phyloP scores from a whole-genome alignment of 192 early-diverging fungal species.

The Coemansia sp. region DNA sequence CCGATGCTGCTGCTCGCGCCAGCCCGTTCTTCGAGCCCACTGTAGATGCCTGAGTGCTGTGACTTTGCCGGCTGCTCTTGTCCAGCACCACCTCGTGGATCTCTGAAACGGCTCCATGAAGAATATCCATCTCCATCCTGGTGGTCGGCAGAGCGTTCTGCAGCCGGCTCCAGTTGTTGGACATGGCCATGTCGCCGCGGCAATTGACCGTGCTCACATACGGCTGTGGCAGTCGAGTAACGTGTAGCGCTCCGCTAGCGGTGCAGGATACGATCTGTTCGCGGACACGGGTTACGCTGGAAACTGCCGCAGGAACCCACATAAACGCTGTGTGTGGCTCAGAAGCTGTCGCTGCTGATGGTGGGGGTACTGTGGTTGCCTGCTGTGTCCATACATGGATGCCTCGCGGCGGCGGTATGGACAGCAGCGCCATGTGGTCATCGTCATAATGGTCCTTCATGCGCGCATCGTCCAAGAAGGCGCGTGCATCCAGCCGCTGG shows the following conservation, averaged over 20 bases:
- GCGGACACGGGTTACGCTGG: slow-evolving; percentile 9
- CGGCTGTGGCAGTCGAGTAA: slow-evolving; percentile 15
- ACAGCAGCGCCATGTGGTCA: slow-evolving; percentile 15
- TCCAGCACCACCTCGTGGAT: slow-evolving; percentile 28
- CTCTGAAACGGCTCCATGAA: slow-evolving; percentile 33
- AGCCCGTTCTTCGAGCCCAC: slow-evolving; percentile 3
- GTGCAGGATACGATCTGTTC: slow-evolving; percentile 30
- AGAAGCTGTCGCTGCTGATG: background rate
- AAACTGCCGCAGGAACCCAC: slow-evolving; percentile 33
- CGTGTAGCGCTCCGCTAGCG: slow-evolving; percentile 11
- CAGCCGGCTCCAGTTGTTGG: slow-evolving; percentile 47
- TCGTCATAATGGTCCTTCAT: slow-evolving; percentile 31
- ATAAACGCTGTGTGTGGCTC: slow-evolving; percentile 23
- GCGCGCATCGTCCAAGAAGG: slow-evolving; percentile 26
- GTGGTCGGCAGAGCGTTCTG: slow-evolving; percentile 15
- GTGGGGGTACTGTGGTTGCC: slow-evolving; percentile 1
- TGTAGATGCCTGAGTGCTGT: slow-evolving; percentile 6
- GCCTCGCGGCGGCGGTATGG: slow-evolving; percentile 20
- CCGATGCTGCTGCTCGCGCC: slow-evolving; percentile 8
- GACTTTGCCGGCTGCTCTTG: slow-evolving; percentile 10
- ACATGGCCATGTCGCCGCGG: slow-evolving; percentile 34
- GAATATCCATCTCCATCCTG: slow-evolving; percentile 19
- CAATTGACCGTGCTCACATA: slow-evolving; percentile 23
- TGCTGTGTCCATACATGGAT: slow-evolving; percentile 22
- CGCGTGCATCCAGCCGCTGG: slow-evolving; percentile 8